phyloP scores from a whole-genome alignment of 2,329 filamentous ascomycete genomes.

The Neopestalotiopsis clavispora region DNA sequence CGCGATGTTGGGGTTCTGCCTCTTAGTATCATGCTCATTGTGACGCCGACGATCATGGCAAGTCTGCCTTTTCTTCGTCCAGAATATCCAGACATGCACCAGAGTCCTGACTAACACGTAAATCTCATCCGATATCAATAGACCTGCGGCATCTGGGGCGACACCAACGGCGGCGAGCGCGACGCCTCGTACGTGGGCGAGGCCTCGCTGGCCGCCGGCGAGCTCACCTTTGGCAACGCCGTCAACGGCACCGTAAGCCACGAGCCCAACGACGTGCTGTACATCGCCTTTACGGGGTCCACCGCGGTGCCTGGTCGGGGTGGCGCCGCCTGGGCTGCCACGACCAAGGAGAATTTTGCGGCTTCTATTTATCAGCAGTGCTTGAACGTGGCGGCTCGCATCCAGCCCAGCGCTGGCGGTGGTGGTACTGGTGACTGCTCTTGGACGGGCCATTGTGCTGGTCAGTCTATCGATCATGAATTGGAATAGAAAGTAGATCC shows the following conservation, averaged over 20 bases:
- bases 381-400: background rate
- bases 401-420: background rate
- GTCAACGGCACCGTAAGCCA: slow-evolving; percentile 12
- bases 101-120: too few relatives aligned
- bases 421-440: background rate
- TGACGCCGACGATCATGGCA: background rate
- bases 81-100: too few relatives aligned
- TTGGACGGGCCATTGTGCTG: slow-evolving; percentile 8
- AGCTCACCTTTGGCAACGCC: slow-evolving; percentile 5
- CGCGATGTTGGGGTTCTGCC: slow-evolving; percentile 47
- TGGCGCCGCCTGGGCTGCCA: slow-evolving; percentile 7
- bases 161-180: slow-evolving; percentile 15
- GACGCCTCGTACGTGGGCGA: slow-evolving; percentile 11
- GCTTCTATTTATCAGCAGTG: slow-evolving; percentile 4
- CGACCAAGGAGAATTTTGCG: background rate
- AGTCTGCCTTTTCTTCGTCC: background rate
- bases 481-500: background rate
- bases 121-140: background rate
- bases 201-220: background rate
- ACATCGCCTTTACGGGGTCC: background rate
- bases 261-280: slow-evolving; percentile 6
- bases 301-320: background rate
- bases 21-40: slow-evolving; percentile 57
- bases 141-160: slow-evolving; percentile 15
- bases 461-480: background rate